Percentiles rank a stretch among this genome's conserved stretches.
Conservation (phyloP, 768 basidiomycete genomes). For the Panus rudis region DNA sequence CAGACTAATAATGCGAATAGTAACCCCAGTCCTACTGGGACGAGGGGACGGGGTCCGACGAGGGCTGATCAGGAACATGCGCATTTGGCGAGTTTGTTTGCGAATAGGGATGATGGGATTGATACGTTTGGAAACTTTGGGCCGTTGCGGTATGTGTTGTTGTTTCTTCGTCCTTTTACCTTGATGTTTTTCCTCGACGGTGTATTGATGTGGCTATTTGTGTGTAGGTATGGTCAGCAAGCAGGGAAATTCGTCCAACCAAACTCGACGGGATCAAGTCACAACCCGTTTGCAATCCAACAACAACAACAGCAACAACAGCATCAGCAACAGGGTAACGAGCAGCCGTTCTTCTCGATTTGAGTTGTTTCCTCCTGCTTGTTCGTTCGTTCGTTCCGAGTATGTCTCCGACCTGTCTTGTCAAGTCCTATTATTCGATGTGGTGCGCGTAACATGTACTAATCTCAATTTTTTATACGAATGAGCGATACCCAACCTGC, state of each 20-base stretch:
- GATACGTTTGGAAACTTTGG: constrained; percentile 96
- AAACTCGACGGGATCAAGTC: constrained; percentile 28
- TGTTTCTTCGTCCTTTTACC: constrained; percentile 11
- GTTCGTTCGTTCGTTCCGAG: neutral
- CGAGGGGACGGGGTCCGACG: constrained; percentile 20
- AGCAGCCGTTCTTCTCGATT: constrained; percentile 30
- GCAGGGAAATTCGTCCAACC: constrained; percentile 21
- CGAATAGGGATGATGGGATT: constrained; percentile 75
- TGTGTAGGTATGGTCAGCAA: constrained; percentile 37
- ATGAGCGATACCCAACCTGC: neutral
- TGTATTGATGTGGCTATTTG: no score
- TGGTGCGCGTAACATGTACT: neutral
- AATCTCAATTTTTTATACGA: no score
- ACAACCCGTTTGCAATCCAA: constrained; percentile 67
- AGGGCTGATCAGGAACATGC: constrained; percentile 64
- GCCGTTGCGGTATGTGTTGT: constrained; percentile 50
- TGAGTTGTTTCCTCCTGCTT: constrained; percentile 3
- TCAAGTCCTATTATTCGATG: neutral
- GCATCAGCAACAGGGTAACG: constrained; percentile 33
- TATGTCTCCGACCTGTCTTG: constrained; percentile 3
- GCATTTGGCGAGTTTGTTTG: constrained; percentile 75
- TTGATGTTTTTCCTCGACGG: neutral
- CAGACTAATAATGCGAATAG: constrained; percentile 9
- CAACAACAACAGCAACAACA: constrained; percentile 49
- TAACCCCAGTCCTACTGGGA: no score